These are phyloP conservation scores for Cyberlindnera xylosilytica DNA, from an alignment of 805 yeast genomes.

Conservation along the genomic window DNA sequence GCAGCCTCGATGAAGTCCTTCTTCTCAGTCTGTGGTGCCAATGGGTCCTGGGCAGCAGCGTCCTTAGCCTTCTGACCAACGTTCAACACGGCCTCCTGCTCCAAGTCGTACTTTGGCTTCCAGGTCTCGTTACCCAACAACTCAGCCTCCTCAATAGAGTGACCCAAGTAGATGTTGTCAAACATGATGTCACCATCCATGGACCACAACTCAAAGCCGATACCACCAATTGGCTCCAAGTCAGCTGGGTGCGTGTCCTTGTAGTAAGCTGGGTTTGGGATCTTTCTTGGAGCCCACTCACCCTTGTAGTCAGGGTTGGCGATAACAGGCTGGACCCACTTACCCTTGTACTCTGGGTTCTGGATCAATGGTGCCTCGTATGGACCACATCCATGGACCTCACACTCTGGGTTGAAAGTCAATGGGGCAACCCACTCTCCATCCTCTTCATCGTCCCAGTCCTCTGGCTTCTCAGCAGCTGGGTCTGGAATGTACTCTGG, in stretches of 20 bases:
- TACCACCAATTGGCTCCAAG: constrained; percentile 67
- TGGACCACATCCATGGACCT: constrained; percentile 69
- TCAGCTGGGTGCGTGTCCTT: constrained; percentile 58
- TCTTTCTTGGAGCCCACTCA: constrained; percentile 64
- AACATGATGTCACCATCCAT: constrained; percentile 73
- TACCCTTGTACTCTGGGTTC: constrained; percentile 73
- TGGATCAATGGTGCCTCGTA: constrained; percentile 68
- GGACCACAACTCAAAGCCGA: constrained; percentile 90
- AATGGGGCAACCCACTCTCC: constrained; percentile 79
- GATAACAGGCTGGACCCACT: constrained; percentile 69
- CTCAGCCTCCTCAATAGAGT: constrained; percentile 83
- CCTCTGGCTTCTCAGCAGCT: constrained; percentile 60
- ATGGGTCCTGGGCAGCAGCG: constrained; percentile 3
- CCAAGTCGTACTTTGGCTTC: constrained; percentile 49
- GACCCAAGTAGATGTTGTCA: constrained; percentile 84
- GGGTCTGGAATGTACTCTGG: constrained; percentile 65
- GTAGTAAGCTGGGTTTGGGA: constrained; percentile 68
- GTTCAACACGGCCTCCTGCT: constrained; percentile 32
- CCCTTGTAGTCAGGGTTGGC: constrained; percentile 79
- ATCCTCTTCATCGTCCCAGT: constrained; percentile 89
- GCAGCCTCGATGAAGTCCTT: constrained; percentile 25
- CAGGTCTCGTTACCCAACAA: constrained; percentile 74
- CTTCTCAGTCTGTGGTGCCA: neutral
- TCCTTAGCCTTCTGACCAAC: constrained; percentile 2
- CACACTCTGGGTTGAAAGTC: constrained; percentile 73